Evolutionary conservation across 1,139 yeast species (phyloP).

Genomic region (Kodamaea derodonti): DNA sequence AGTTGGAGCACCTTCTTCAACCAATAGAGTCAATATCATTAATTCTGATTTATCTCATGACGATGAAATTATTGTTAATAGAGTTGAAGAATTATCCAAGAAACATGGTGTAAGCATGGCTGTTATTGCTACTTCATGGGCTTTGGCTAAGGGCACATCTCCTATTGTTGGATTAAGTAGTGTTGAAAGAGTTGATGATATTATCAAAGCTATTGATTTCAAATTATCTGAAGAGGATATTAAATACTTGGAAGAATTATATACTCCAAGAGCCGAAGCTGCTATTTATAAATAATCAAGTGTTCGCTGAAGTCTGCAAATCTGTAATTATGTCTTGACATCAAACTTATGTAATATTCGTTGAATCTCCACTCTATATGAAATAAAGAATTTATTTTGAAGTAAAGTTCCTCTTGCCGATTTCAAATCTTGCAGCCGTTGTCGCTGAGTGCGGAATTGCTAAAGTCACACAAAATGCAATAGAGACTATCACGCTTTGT

Average conservation of each 20-base stretch:
- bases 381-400: too few relatives aligned
- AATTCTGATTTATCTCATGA: constrained; percentile 10
- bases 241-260: constrained; percentile 47
- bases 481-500: too few relatives aligned
- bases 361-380: too few relatives aligned
- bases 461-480: too few relatives aligned
- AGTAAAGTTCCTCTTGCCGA: too few relatives aligned
- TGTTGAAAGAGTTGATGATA: constrained; percentile 50
- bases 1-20: constrained; percentile 12
- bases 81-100: constrained; percentile 52
- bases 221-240: constrained; percentile 43
- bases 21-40: constrained; percentile 12
- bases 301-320: too few relatives aligned
- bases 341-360: too few relatives aligned
- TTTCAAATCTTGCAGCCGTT: too few relatives aligned
- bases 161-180: constrained; percentile 57
- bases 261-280: constrained; percentile 15
- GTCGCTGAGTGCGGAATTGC: too few relatives aligned
- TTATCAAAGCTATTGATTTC: constrained; percentile 39
- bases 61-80: constrained; percentile 38
- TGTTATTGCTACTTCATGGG: constrained; percentile 54
- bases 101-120: constrained; percentile 48
- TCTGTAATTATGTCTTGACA: too few relatives aligned
- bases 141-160: constrained; percentile 41
- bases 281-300: constrained; percentile 9